A percentile compares a stretch with the other conserved stretches of the same genome.
Conservation (phyloP, 2,329 filamentous ascomycete species). For the Sarocladiaceae sp. region DNA sequence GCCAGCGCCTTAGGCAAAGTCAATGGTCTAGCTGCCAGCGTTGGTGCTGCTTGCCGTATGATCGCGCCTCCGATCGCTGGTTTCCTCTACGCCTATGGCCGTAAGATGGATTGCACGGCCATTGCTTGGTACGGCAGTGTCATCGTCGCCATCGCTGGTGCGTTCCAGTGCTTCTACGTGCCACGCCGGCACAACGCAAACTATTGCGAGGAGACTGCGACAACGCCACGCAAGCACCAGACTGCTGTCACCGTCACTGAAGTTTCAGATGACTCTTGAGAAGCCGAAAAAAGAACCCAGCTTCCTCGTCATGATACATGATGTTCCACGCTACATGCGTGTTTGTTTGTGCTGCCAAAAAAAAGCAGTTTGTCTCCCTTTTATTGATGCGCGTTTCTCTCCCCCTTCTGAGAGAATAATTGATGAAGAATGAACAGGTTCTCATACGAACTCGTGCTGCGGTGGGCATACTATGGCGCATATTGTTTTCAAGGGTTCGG, state of each 20-base stretch:
- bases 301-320: neutral
- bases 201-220: slow-evolving; percentile 24
- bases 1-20: slow-evolving; percentile 56
- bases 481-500: neutral
- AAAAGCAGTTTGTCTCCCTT: too few relatives aligned
- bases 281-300: neutral
- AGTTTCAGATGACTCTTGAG: slow-evolving; percentile 24
- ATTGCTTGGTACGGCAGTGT: slow-evolving; percentile 62
- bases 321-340: neutral
- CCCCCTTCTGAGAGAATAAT: slow-evolving; percentile 7
- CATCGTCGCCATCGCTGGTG: slow-evolving; percentile 50
- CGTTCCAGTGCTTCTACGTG: slow-evolving; percentile 57
- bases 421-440: slow-evolving; percentile 8
- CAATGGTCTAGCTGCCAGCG: slow-evolving; percentile 63
- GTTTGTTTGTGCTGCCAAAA: too few relatives aligned
- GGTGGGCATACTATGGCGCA: neutral
- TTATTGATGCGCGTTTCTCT: slow-evolving; percentile 1
- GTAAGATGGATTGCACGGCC: slow-evolving; percentile 53
- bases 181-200: slow-evolving; percentile 25
- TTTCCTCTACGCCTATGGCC: slow-evolving; percentile 58
- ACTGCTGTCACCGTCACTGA: slow-evolving; percentile 22
- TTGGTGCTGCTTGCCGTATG: slow-evolving; percentile 63
- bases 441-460: neutral
- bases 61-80: slow-evolving; percentile 62
- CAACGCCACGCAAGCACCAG: slow-evolving; percentile 15